Conservation (phyloP, 1,284 basidiomycete species). For the Moesziomyces parantarcticus region DNA sequence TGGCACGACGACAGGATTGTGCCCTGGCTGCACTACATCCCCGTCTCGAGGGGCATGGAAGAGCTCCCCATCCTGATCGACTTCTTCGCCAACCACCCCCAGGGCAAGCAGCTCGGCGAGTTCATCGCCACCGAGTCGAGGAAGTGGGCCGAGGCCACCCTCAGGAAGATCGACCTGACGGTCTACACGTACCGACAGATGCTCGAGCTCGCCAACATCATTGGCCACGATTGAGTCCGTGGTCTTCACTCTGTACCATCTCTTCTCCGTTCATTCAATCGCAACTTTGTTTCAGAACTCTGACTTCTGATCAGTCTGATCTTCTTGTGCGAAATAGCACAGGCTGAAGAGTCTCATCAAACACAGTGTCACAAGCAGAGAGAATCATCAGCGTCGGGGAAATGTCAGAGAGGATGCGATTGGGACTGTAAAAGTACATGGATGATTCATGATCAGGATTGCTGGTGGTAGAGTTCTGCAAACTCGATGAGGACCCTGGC, state of each 20-base stretch:
- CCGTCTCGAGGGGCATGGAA: conserved; percentile 21
- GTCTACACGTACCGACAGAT: conserved; percentile 34
- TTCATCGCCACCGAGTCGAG: conserved; percentile 10
- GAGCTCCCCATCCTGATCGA: conserved; percentile 35
- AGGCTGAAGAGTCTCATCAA: too few species aligned
- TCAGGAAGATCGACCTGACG: conserved; percentile 26
- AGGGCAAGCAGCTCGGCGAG: conserved; percentile 13
- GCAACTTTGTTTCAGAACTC: too few species aligned
- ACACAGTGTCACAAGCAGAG: too few species aligned
- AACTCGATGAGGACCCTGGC: conserved; percentile 35
- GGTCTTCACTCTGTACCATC: too few species aligned
- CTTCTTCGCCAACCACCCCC: conserved; percentile 20
- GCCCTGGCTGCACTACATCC: conserved; percentile 38
- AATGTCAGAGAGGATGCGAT: too few species aligned
- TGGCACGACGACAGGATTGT: conserved; percentile 39
- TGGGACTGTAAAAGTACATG: too few species aligned
- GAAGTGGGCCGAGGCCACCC: conserved; percentile 10
- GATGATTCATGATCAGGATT: too few species aligned
- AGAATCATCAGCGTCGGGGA: too few species aligned
- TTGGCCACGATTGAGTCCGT: conserved; percentile 17
- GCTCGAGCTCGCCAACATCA: conserved; percentile 28
- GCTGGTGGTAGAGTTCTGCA: conserved; percentile 15
- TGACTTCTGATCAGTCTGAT: too few species aligned
- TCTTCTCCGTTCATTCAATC: too few species aligned
- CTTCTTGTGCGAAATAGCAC: too few species aligned